phyloP scores from a whole-genome alignment of 306 rosid species.

The Medicago ruthenica region DNA sequence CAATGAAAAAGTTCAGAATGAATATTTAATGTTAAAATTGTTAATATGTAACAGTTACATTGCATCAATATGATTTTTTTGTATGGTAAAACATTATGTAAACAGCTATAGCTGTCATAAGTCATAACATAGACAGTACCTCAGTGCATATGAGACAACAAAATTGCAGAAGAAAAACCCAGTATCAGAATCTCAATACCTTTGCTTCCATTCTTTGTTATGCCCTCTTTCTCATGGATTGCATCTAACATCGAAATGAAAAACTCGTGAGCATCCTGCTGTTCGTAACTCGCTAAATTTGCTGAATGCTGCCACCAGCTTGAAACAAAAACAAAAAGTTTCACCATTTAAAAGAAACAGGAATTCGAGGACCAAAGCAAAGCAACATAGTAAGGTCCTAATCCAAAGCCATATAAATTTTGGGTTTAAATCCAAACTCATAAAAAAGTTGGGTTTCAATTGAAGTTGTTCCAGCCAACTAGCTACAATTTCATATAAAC shows the following conservation, averaged over 20 bases:
- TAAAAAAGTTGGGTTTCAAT: slow-evolving; percentile 27
- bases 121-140: slow-evolving; percentile 1
- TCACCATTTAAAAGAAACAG: slow-evolving; percentile 54
- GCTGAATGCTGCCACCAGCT: slow-evolving; percentile 99
- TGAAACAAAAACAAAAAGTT: slow-evolving; percentile 66
- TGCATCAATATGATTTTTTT: not conserved
- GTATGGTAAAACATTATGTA: not conserved
- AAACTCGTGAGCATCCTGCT: slow-evolving; percentile 98
- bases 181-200: slow-evolving; percentile 53
- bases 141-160: slow-evolving; percentile 8
- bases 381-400: slow-evolving; percentile 20
- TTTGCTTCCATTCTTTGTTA: slow-evolving; percentile 59
- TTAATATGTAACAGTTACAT: not conserved
- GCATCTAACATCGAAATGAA: slow-evolving; percentile 94
- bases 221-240: slow-evolving; percentile 83
- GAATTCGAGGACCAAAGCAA: slow-evolving; percentile 39
- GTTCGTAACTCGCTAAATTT: slow-evolving; percentile 90
- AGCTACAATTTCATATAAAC: slow-evolving; percentile 37
- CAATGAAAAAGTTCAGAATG: not conserved
- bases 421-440: slow-evolving; percentile 45
- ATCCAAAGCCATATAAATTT: slow-evolving; percentile 39
- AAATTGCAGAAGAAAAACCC: slow-evolving; percentile 30
- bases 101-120: not conserved
- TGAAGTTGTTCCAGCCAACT: slow-evolving; percentile 38
- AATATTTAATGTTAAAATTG: too few species aligned